phyloP scores from a whole-genome alignment of 768 basidiomycete genomes.

The Tubosaeta sp. region DNA sequence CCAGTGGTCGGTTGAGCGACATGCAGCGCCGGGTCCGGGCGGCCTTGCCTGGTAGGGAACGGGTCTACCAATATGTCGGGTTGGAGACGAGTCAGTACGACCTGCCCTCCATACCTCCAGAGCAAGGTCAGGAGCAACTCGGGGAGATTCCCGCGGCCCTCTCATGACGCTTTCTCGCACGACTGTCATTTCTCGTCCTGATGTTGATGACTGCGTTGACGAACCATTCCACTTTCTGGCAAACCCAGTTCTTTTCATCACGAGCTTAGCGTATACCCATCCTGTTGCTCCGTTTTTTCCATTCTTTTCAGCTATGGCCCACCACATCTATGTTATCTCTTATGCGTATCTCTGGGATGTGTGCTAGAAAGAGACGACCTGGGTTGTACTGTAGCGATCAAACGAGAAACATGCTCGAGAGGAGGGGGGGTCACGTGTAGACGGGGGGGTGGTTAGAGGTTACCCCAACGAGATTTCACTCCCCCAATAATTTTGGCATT shows the following conservation, averaged over 20 bases:
- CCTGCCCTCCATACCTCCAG: neutral
- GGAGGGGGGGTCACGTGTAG: neutral
- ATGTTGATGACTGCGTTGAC: slow-evolving; percentile 14
- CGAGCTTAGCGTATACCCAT: slow-evolving; percentile 10
- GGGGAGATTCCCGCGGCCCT: neutral
- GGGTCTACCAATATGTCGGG: slow-evolving; percentile 32
- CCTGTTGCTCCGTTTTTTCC: neutral
- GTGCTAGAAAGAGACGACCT: slow-evolving; percentile 1
- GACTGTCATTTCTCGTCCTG: slow-evolving; percentile 3
- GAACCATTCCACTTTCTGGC: neutral
- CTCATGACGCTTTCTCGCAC: slow-evolving; percentile 12
- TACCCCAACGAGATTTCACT: slow-evolving; percentile 6
- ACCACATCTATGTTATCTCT: slow-evolving; percentile 17
- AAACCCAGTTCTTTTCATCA: neutral
- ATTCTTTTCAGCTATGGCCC: slow-evolving; percentile 7
- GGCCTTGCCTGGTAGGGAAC: slow-evolving; percentile 23
- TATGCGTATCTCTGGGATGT: slow-evolving; percentile 6
- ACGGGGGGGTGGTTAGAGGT: neutral
- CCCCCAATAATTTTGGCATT: neutral
- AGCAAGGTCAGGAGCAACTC: neutral
- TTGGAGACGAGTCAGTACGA: slow-evolving; percentile 3
- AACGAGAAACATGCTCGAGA: slow-evolving; percentile 9
- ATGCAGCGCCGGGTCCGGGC: slow-evolving; percentile 29
- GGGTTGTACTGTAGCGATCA: slow-evolving; percentile 12
- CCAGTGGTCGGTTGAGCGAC: slow-evolving; percentile 23